phyloP scores from a whole-genome alignment of 148 eudicot species.

The Amaranthus palmeri region DNA sequence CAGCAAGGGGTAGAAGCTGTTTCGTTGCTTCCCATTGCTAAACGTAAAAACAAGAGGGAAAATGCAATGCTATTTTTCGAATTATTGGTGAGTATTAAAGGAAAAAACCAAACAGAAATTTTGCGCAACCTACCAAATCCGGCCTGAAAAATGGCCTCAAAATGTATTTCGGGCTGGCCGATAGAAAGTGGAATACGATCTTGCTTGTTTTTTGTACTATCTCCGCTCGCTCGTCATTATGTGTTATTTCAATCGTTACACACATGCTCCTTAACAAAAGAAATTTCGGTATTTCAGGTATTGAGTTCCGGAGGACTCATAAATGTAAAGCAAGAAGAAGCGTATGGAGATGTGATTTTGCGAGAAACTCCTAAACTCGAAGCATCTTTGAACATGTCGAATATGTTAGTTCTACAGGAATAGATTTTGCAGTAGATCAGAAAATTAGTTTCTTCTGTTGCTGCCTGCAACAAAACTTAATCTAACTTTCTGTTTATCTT shows the following conservation, averaged over 20 bases:
- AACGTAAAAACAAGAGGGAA: slow-evolving; percentile 57
- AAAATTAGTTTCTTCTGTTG: slow-evolving; percentile 13
- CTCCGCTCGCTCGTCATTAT: too few relatives aligned
- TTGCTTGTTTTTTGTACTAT: too few relatives aligned
- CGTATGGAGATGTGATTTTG: slow-evolving; percentile 52
- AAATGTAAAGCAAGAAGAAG: slow-evolving; percentile 49
- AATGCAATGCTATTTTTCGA: slow-evolving; percentile 76
- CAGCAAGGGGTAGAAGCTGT: slow-evolving; percentile 31
- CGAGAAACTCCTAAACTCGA: slow-evolving; percentile 46
- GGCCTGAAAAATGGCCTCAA: too few relatives aligned
- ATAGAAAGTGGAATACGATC: too few relatives aligned
- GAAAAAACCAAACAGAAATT: neutral
- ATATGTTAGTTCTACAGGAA: slow-evolving; percentile 2
- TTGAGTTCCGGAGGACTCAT: slow-evolving; percentile 46
- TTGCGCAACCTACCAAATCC: too few relatives aligned
- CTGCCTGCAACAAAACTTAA: slow-evolving; percentile 18
- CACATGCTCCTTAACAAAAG: neutral
- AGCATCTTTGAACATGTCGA: slow-evolving; percentile 13
- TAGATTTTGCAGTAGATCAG: slow-evolving; percentile 2
- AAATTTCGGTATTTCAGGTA: slow-evolving; percentile 35
- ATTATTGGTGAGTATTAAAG: slow-evolving; percentile 54
- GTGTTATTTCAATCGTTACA: too few relatives aligned
- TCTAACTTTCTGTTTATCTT: neutral
- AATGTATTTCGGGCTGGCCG: too few relatives aligned
- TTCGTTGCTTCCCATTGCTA: slow-evolving; percentile 43